Base-by-base conservation (phyloP, 805 yeast species). In the Zygotorulaspora danielsina region DNA sequence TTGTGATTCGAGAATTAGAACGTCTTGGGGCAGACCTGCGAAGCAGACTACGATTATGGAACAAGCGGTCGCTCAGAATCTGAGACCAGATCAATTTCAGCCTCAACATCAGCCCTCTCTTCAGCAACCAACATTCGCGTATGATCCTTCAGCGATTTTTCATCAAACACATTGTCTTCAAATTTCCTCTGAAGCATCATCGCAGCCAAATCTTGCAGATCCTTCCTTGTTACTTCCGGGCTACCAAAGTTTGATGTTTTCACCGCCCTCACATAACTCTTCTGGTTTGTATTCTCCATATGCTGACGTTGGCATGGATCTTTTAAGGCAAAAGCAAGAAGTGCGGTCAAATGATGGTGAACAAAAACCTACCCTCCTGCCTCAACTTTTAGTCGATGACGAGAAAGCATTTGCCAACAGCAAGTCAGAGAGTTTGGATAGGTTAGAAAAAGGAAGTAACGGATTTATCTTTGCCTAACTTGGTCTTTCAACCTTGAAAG, bases 11-110 rank as follows among this genome's bases (percentile, higher is more conserved):
- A 73, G 90, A 45, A 79, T 88, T 34, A 71, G 95, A 51, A 72
- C 88, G 42, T 81, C 90, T 37, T 88, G 96, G 96, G 96, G 96
- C 20, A 73, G 87, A 50, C 76, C 84, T 29, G 53, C 55, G 1
- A 48, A 46, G 29, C 59, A 55, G 30, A 50, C 54, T 12, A 50
- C 46, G 5, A 38, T 42, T 11, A 45, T 52, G 38, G 46, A 48
- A 18, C 50, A 45, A 27, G 54, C 47, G 8, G 13, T 42, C 36
- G 35, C 53, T 32, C 66, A 62, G 36, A 67, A 63, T 36, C 55
- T 51, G 15, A 61, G 56, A 31, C 53, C 43, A 30, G 48, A 37
- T 32, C 53, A 46, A 15, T 48, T 41, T 19, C 50, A 44, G 15
- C 41, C 29, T 22, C 46, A 32, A 18, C 46, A 34, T 18, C 50